These are phyloP conservation scores for Aspergillus fijiensis DNA, from an alignment of 2,329 filamentous ascomycete species.

Conservation along the genomic window DNA sequence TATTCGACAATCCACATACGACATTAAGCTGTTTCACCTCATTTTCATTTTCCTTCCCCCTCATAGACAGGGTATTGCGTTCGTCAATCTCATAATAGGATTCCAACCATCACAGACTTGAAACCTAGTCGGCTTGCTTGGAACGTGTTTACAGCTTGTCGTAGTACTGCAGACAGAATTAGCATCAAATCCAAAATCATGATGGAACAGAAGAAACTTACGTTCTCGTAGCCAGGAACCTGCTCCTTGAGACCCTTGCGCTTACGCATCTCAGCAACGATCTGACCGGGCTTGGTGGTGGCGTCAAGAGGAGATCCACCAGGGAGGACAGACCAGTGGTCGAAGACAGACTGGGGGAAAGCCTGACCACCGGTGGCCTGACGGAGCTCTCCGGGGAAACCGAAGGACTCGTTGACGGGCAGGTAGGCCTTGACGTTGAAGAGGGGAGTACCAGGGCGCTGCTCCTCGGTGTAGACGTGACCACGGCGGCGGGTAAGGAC, in stretches of 20 bases:
- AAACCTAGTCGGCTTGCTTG: constrained; percentile 45
- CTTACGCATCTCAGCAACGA: constrained; percentile 91
- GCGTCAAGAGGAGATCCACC: constrained; percentile 88
- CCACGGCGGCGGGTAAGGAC: constrained; percentile 96
- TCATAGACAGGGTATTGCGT: constrained; percentile 39
- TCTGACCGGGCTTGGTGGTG: constrained; percentile 75
- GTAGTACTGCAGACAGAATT: constrained; percentile 70
- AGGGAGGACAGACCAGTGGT: constrained; percentile 96
- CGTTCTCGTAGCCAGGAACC: constrained; percentile 91
- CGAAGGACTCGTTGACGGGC: constrained; percentile 95
- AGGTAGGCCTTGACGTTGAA: constrained; percentile 99
- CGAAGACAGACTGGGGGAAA: constrained; percentile 98
- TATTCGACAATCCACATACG: constrained; percentile 32
- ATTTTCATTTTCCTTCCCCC: constrained; percentile 26
- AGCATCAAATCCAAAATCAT: constrained; percentile 11
- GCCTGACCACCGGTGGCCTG: constrained; percentile 92
- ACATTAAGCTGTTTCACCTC: constrained; percentile 30
- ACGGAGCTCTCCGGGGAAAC: constrained; percentile 97
- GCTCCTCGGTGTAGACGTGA: constrained; percentile 98
- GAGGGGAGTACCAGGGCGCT: constrained; percentile 96
- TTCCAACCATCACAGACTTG: constrained; percentile 34
- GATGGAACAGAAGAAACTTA: constrained; percentile 56
- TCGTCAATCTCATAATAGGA: constrained; percentile 47
- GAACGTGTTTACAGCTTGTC: constrained; percentile 83
- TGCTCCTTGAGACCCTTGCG: constrained; percentile 99